phyloP scores from a whole-genome alignment of 768 basidiomycete genomes.

The Inosperma sp. region DNA sequence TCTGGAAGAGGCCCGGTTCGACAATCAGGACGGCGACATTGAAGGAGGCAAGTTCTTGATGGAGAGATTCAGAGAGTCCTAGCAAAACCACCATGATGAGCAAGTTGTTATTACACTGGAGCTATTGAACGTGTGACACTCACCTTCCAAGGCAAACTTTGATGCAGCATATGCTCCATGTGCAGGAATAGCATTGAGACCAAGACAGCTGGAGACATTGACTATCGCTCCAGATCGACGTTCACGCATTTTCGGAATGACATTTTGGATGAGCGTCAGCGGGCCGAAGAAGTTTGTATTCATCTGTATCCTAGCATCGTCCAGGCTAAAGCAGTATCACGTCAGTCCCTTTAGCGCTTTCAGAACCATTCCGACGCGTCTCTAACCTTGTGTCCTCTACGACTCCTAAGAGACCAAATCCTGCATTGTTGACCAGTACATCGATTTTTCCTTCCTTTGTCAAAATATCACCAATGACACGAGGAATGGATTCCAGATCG shows the following conservation, averaged over 20 bases:
- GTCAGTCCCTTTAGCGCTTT: too few relatives aligned
- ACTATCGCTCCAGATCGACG: not conserved
- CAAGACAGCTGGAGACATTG: slow-evolving; percentile 2
- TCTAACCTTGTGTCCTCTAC: not conserved
- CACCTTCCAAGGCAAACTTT: slow-evolving; percentile 2
- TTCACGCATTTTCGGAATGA: not conserved
- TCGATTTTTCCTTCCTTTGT: not conserved
- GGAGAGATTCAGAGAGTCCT: slow-evolving; percentile 1
- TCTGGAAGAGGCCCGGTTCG: not conserved
- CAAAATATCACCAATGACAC: not conserved
- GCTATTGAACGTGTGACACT: not conserved
- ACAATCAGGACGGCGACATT: slow-evolving; percentile 1
- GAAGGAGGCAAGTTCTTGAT: not conserved
- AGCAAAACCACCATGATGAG: too few relatives aligned
- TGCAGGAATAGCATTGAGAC: not conserved
- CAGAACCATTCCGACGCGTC: too few relatives aligned
- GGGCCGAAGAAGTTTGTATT: slow-evolving; percentile 4
- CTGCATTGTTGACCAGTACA: slow-evolving; percentile 2
- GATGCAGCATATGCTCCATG: slow-evolving; percentile 1
- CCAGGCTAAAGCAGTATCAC: not conserved
- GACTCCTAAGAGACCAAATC: not conserved
- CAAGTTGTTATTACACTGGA: not conserved
- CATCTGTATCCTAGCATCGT: not conserved
- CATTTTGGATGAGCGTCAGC: not conserved
- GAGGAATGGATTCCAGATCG: slow-evolving; percentile 1